Base-by-base conservation (phyloP, 148 eudicot species). In the Camellia lanceoleosa region DNA sequence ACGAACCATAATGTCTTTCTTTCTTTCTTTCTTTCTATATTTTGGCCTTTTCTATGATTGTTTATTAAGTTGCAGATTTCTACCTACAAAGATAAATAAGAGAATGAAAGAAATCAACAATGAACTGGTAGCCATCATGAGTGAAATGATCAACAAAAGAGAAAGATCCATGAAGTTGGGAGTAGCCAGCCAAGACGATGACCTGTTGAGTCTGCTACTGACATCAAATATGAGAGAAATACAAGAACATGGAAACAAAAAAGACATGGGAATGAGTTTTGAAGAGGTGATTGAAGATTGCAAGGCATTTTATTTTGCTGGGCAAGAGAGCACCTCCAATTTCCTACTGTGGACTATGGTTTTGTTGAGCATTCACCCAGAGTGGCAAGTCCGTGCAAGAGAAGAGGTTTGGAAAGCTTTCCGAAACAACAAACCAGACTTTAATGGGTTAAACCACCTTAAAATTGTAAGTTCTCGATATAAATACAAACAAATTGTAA, bases 11-110 rank as follows among this genome's bases (percentile, higher is more conserved):
- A 30, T 30, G 38, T 30, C 5, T 49, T 49, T 49, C 38, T 47
- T 47, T 7, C 2, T 47, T 47, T 7, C 2, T 47, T 23, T 23
- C 30, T 30, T 30, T 30, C 38, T 49, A 5, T 49, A 4, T 5
- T 49, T 49, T 30, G 38, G 38, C 38, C 5, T 49, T 49, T 5
- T 49, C 52, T 5, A 4, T 49, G 52, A 49, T 49, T 49, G 5
- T 49, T 49, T 1, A 30, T 49, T 49, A 7, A 7, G 52, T 49
- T 7, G 7, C 5, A 82, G 87, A 54, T 82, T 16, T 79, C 8
- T 82, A 12, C 87, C 87, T 5, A 85, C 85, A 41, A 83, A 83
- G 78, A 77, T 44, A 30, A 85, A 82, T 59, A 85, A 13, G 51
- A 85, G 76, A 71, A 58, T 80, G 70, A 76, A 82, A 62, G 64